Base-by-base conservation (phyloP, 2,329 filamentous ascomycete genomes). In the Pseudopithomyces chartarum region DNA sequence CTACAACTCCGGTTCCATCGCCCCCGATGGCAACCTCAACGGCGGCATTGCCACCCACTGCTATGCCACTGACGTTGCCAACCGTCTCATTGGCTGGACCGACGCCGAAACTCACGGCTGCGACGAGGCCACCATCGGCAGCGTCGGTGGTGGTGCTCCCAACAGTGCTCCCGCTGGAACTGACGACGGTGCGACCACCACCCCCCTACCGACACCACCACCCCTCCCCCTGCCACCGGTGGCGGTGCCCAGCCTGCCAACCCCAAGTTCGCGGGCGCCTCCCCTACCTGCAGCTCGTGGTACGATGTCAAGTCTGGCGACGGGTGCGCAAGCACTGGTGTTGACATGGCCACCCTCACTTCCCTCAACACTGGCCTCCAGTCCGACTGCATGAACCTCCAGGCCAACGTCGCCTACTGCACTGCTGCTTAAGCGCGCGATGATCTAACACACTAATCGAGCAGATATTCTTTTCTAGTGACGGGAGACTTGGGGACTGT, bases 31-130 rank as follows among this genome's bases (percentile, higher is more conserved):
- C 36, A 74, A 80, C 59, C 66, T 79, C 6, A 73, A 77, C 39
- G 70, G 74, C 52, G 78, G 78, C 43, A 73, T 78, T 56, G 63
- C 66, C 34, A 82, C 81, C 17, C 75, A 78, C 58, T 84, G 81
- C 73, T 85, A 85, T 65, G 73, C 78, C 8, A 77, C 73, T 17
- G 82, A 85, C 59, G 72, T 84, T 59, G 82, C 83, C 46, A 83
- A 82, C 63, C 73, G 80, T 43, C 68, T 82, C 40, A 68, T 69
- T 15, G 77, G 79, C 12, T 81, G 78, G 79, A 69, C 70, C 36
- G 38, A 43, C 17, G 62, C 60, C 20, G 52, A 47, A 39, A 29
- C 36, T 32, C 60, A 58, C 45, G n/a, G 20, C 13, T 71, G 69
- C 55, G 54, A 65, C 20, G 59, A 64, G 42, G 52, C 26, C 23